Evolutionary conservation across 192 early-diverging fungal genomes (phyloP), one percentile per base, ranked within the genome.

Genomic region (Gigaspora rosea): DNA sequence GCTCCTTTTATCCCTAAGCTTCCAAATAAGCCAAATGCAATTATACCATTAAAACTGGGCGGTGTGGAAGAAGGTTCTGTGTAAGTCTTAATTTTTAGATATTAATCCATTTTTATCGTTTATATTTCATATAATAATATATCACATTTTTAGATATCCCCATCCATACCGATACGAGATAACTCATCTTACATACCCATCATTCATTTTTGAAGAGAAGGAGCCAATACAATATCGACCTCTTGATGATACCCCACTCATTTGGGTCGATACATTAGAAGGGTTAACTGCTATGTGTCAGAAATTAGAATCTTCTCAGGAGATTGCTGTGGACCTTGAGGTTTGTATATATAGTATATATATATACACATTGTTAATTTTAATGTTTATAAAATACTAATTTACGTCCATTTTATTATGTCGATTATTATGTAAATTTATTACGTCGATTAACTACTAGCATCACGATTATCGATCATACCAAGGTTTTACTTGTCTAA

Each of bases 101-200:
- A 57, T 27, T 41, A 63, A 8, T 51, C 15, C 52, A 67, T n/a
- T 33, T 1, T 41, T 41, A 41, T 7, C 7, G 41, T 41, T 41
- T 41, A 41, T 2, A 41, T 41, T 41, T 41, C n/a, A 32, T 15
- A 22, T 75, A 54, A 47, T 18, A 33, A 71, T 47, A 56, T 56
- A 18, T n/a, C 4, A 18, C 18, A 18, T 56, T 33, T 49, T 46
- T 75, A 57, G 76, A 11, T 35, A 93, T 49, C 88, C 92, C 35
- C 95, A 99, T 79, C 96, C 98, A 48, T 98, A 98, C 80, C 88
- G 91, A 70, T 91, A 92, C 78, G 97, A 98, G 84, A 97, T 98
- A 78, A 82, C 82, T 50, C 81, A 94, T 79, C 78, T 94, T 47
- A 84, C 91, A n/a, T 92, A 91, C 74, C 95, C 98, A 5, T 46